Evolutionary conservation across 352 stramenopile genomes (phyloP).

Genomic region (Phytophthora sp.): DNA sequence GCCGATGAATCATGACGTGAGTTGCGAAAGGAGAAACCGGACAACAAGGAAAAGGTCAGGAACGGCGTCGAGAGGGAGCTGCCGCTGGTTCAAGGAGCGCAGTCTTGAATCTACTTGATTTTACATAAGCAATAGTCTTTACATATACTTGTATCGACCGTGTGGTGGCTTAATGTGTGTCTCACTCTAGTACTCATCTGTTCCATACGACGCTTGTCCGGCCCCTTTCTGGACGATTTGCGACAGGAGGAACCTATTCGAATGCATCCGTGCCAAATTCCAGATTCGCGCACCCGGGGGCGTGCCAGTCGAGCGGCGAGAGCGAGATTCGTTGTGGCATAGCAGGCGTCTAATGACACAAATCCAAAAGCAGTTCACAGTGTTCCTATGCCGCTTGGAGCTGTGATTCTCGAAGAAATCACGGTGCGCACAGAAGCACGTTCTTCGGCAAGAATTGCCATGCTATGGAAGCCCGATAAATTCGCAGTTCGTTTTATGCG

Average conservation of each 20-base stretch:
- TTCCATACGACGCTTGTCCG: too few relatives aligned
- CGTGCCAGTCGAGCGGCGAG: not conserved
- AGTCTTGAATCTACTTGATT: too few relatives aligned
- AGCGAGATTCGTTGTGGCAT: not conserved
- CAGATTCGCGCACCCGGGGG: not conserved
- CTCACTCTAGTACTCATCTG: too few relatives aligned
- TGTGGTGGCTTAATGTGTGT: too few relatives aligned
- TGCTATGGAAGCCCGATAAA: not conserved
- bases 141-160: too few relatives aligned
- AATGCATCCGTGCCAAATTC: not conserved
- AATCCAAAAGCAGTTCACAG: not conserved
- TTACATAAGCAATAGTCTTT: too few relatives aligned
- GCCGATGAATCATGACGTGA: too few relatives aligned
- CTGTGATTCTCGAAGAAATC: not conserved
- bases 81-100: too few relatives aligned
- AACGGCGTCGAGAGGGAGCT: too few relatives aligned
- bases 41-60: too few relatives aligned
- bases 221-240: too few relatives aligned
- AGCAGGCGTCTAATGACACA: not conserved
- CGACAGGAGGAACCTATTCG: conserved; percentile 1
- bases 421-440: not conserved
- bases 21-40: too few relatives aligned
- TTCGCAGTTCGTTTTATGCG: not conserved
- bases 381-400: not conserved
- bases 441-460: not conserved